Conservation (phyloP, 169 alveolate species). For the Nephromyces sp. region DNA sequence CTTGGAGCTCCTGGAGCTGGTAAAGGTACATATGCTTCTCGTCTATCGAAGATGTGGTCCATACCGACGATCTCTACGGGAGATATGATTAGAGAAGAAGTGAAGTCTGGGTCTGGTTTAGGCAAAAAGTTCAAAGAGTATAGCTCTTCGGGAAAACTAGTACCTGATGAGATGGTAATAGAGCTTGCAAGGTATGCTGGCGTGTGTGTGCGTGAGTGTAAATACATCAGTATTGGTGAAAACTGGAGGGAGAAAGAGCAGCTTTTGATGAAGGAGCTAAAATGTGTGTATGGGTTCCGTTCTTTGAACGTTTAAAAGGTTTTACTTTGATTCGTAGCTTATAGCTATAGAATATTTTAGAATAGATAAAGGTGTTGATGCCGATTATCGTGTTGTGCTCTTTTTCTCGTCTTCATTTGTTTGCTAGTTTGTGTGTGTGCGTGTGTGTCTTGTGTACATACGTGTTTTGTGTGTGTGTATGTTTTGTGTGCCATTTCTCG, state of each 20-base stretch:
- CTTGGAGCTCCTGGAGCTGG: slow-evolving; percentile 44
- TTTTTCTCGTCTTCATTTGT: too few species aligned
- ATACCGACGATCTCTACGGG: slow-evolving; percentile 28
- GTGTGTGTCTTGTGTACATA: too few species aligned
- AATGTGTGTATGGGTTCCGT: too few species aligned
- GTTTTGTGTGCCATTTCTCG: too few species aligned
- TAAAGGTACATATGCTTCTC: slow-evolving; percentile 35
- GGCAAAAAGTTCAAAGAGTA: slow-evolving; percentile 6
- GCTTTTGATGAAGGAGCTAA: too few species aligned
- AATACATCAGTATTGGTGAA: not conserved
- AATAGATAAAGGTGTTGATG: too few species aligned
- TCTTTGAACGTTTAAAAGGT: too few species aligned
- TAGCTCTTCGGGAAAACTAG: slow-evolving; percentile 25
- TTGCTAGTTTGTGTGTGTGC: too few species aligned
- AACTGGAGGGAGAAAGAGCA: not conserved
- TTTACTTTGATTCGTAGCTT: too few species aligned
- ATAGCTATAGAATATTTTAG: too few species aligned
- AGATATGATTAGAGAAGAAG: slow-evolving; percentile 25
- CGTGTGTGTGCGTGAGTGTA: not conserved
- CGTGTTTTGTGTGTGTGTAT: too few species aligned
- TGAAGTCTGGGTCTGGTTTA: slow-evolving; percentile 4
- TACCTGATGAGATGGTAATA: slow-evolving; percentile 31
- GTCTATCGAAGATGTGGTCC: slow-evolving; percentile 13
- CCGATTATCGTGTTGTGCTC: too few species aligned
- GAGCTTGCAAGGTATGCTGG: slow-evolving; percentile 8